Evolutionary conservation across 805 yeast genomes (phyloP).

Genomic region (Scheffersomyces stipitis): DNA sequence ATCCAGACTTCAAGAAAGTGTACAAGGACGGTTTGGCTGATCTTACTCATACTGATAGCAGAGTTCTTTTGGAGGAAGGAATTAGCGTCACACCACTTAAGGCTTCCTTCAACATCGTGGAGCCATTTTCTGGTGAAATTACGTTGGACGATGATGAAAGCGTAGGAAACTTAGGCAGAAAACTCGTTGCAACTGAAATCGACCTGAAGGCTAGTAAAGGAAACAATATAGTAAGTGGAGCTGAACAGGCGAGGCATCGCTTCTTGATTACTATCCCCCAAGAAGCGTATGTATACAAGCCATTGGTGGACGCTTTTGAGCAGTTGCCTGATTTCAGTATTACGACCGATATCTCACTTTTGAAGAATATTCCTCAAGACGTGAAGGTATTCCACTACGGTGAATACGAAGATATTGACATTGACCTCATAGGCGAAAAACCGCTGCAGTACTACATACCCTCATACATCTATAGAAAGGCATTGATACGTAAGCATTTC

Average conservation of each 20-base stretch:
- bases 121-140: slow-evolving; percentile 57
- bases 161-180: too few relatives aligned
- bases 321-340: slow-evolving; percentile 25
- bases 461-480: slow-evolving; percentile 86
- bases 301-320: slow-evolving; percentile 38
- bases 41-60: slow-evolving; percentile 61
- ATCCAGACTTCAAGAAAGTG: slow-evolving; percentile 74
- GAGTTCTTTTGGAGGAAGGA: slow-evolving; percentile 62
- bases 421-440: slow-evolving; percentile 55
- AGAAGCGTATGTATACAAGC: slow-evolving; percentile 41
- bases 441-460: slow-evolving; percentile 60
- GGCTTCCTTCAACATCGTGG: slow-evolving; percentile 65
- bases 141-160: slow-evolving; percentile 28
- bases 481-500: slow-evolving; percentile 86
- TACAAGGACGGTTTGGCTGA: slow-evolving; percentile 48
- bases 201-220: too few relatives aligned
- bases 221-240: too few relatives aligned
- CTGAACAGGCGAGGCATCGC: background rate
- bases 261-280: slow-evolving; percentile 40
- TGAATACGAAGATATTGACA: slow-evolving; percentile 85
- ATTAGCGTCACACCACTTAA: slow-evolving; percentile 57
- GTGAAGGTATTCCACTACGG: slow-evolving; percentile 69
- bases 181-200: background rate
- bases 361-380: slow-evolving; percentile 13
- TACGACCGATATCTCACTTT: slow-evolving; percentile 18